Base-by-base conservation (phyloP, 345 rosid genomes). In the Cardamine chenopodiifolia region DNA sequence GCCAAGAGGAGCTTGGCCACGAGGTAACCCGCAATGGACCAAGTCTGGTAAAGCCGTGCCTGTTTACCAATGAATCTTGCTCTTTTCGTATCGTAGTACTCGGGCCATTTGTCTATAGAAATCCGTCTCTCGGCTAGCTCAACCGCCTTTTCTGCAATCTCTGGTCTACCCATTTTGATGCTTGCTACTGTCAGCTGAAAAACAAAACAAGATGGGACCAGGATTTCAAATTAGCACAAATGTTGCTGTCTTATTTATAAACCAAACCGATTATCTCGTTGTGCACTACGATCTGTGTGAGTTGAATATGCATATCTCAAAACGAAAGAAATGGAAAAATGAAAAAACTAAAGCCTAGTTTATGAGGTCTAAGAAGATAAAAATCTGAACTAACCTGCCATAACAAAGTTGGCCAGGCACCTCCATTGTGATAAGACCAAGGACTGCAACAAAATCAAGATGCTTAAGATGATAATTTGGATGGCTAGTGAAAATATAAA, bases 371-470 rank as follows among this genome's bases (percentile, higher is more conserved):
- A 7, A 18, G 10, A 55, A 73, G 26, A 70, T 1, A 44, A 19
- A 53, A 62, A 8, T 63, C 26, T 39, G 49, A 58, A 83, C 92
- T 79, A 76, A 93, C 98, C 98, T 90, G 97, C 97, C 98, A 91
- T 64, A 93, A 87, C 83, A 93, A 73, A 67, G 97, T 93, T 72
- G 98, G 97, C 96, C 97, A 93, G 42, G 97, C 78, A 48, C 98
- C 98, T 70, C 88, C 98, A 75, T 93, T 93, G 84, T 91, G 97
- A 75, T 93, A 93, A 55, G 98, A 90, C 98, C 98, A 93, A 11
- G 97, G 90, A 37, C 98, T 93, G 88, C 86, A 83, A 63, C 40
- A 71, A 67, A 69, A 79, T 31, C 55, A 39, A 80, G 50, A 57
- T 72, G 26, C 61, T 66, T 8, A 17, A 26, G 54, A 39, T 45